Percentiles rank a stretch among this genome's conserved stretches.
Conservation (phyloP, 805 yeast species). For the Ogataea parapolymorpha region DNA sequence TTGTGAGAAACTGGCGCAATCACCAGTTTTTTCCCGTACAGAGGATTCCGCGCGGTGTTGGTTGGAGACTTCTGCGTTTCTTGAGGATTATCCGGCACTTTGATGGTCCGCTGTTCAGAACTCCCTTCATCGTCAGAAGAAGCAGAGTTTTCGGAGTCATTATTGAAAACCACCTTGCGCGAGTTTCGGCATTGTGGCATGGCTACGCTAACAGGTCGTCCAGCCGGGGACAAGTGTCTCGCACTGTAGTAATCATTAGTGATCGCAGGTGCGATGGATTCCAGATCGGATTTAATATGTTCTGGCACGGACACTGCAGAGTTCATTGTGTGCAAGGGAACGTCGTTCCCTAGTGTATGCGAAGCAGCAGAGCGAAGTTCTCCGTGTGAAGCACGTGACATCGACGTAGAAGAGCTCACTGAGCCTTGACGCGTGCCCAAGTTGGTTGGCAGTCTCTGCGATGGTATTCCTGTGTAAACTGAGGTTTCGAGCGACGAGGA, state of each 20-base stretch:
- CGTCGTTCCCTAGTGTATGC: neutral
- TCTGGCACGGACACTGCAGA: constrained; percentile 29
- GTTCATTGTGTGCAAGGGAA: constrained; percentile 16
- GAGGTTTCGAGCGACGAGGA: constrained; percentile 2
- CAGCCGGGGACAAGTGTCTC: neutral
- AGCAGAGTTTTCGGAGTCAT: constrained; percentile 14
- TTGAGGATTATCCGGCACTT: neutral
- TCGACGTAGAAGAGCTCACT: constrained; percentile 6
- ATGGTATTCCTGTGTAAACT: constrained; percentile 7
- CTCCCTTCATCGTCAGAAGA: constrained; percentile 5
- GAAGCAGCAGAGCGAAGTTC: neutral
- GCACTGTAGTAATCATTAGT: constrained; percentile 13
- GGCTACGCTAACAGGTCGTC: neutral
- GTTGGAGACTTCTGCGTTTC: neutral
- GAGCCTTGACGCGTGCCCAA: constrained; percentile 6
- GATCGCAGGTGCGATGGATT: constrained; percentile 20
- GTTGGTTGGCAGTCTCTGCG: constrained; percentile 11
- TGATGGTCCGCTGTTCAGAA: neutral
- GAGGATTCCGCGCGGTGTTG: constrained; percentile 8
- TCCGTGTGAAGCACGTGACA: constrained; percentile 1
- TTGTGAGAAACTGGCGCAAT: neutral
- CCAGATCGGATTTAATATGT: constrained; percentile 21
- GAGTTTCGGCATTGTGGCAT: constrained; percentile 13
- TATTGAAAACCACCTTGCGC: constrained; percentile 14
- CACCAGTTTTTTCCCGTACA: constrained; percentile 20